A percentile compares a stretch with the other conserved stretches of the same genome.
phyloP scores from a whole-genome alignment of 495 filamentous ascomycete species.

The Sordaria brevicollis region DNA sequence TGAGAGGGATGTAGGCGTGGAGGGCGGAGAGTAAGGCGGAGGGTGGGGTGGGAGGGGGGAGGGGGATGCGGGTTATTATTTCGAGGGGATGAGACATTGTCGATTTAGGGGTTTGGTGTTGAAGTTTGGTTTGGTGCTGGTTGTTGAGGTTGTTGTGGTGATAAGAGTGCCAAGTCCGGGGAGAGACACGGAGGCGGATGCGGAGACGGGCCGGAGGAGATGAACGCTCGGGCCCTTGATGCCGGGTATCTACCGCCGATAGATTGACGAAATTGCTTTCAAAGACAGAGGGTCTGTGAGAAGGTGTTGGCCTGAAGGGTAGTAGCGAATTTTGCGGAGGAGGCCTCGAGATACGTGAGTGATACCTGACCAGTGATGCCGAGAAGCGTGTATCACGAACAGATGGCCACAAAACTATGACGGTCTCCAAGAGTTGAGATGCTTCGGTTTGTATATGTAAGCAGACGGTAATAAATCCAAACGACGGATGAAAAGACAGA shows the following conservation, averaged over 20 bases:
- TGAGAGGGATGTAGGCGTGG: slow-evolving; percentile 25
- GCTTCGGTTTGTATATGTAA: neutral
- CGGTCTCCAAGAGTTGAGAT: neutral
- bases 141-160: neutral
- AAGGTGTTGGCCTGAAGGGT: too few species aligned
- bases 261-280: neutral
- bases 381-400: neutral
- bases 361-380: neutral
- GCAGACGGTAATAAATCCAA: neutral
- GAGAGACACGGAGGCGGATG: neutral
- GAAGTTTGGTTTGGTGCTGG: neutral
- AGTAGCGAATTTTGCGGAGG: too few species aligned
- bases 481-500: neutral
- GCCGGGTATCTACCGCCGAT: neutral
- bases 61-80: slow-evolving; percentile 25
- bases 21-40: slow-evolving; percentile 17
- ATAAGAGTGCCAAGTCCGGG: neutral
- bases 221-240: neutral
- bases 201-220: neutral
- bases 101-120: neutral
- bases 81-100: slow-evolving; percentile 9
- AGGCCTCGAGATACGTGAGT: neutral
- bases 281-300: neutral
- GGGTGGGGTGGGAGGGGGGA: slow-evolving; percentile 19
- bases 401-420: neutral